Conservation (phyloP, 75 land plant species). For the Ceratopteris richardii region DNA sequence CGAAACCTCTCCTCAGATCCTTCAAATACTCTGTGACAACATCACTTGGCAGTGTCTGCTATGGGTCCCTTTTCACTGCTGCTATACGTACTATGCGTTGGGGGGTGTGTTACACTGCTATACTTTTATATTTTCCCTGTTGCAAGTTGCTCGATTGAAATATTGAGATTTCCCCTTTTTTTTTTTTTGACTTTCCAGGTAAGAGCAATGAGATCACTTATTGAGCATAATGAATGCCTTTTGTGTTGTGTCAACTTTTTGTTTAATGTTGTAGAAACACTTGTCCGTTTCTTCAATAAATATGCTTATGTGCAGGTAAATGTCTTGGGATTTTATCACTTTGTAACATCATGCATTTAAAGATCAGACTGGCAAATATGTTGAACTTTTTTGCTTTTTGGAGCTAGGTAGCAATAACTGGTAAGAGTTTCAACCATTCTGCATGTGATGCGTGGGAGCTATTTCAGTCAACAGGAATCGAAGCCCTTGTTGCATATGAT, state of each 20-base stretch:
- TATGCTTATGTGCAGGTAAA: slow-evolving; percentile 91
- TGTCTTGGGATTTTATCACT: background rate
- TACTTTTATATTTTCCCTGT: background rate
- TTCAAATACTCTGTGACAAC: slow-evolving; percentile 63
- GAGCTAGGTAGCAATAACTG: slow-evolving; percentile 68
- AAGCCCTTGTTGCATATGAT: slow-evolving; percentile 84
- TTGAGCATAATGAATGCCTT: slow-evolving; percentile 77
- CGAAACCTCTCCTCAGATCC: slow-evolving; percentile 49
- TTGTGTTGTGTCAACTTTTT: slow-evolving; percentile 84
- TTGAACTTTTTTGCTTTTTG: background rate
- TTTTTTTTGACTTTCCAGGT: slow-evolving; percentile 32
- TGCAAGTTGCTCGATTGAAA: background rate
- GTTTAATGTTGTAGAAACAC: slow-evolving; percentile 73
- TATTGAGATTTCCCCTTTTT: background rate
- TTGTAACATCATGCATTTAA: background rate
- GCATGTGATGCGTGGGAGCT: slow-evolving; percentile 96
- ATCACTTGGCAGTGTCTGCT: slow-evolving; percentile 89
- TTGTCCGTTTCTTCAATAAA: slow-evolving; percentile 88
- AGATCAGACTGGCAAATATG: background rate
- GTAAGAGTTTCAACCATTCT: slow-evolving; percentile 68
- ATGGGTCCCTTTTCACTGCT: slow-evolving; percentile 91
- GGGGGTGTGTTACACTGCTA: slow-evolving; percentile 68
- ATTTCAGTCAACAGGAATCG: slow-evolving; percentile 89
- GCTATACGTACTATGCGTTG: slow-evolving; percentile 78
- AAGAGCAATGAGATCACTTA: slow-evolving; percentile 79